Evolutionary conservation across 202 grass and related monocot genomes (phyloP).

Genomic region (Hordeum pubiflorum): DNA sequence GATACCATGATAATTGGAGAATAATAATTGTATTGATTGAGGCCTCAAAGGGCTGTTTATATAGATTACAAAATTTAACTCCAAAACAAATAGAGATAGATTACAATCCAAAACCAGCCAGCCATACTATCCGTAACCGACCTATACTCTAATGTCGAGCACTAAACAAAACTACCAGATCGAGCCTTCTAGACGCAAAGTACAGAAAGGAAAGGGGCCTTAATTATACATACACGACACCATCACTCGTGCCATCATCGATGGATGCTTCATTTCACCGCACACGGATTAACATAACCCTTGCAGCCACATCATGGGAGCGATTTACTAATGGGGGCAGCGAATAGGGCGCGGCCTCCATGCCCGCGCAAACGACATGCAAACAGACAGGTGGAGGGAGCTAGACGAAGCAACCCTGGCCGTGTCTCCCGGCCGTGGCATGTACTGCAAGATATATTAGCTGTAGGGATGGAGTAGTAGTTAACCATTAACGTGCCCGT

Average conservation of each 20-base stretch:
- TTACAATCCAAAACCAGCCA: no score
- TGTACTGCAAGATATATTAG: constrained; percentile 12
- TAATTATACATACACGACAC: background rate
- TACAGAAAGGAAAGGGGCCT: constrained; percentile 23
- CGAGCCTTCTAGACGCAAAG: constrained; percentile 28
- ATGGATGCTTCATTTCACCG: constrained; percentile 31
- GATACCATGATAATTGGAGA: no score
- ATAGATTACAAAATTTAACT: no score
- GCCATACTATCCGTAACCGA: no score
- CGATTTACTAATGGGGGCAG: background rate
- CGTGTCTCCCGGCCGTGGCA: constrained; percentile 2
- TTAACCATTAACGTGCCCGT: background rate
- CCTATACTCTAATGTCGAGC: no score
- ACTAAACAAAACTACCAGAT: background rate
- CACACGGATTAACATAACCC: constrained; percentile 21
- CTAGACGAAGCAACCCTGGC: background rate
- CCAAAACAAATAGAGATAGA: no score
- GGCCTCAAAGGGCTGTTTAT: no score
- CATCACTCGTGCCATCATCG: background rate
- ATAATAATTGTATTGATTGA: no score
- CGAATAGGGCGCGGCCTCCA: constrained; percentile 25
- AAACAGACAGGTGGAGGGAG: background rate
- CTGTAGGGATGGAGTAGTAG: background rate
- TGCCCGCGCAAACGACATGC: constrained; percentile 17
- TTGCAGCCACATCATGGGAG: background rate